A percentile compares a stretch with the other conserved stretches of the same genome.
Conservation (phyloP, 371 early-diverging fungal species). For the Actinomortierella wolfii region DNA sequence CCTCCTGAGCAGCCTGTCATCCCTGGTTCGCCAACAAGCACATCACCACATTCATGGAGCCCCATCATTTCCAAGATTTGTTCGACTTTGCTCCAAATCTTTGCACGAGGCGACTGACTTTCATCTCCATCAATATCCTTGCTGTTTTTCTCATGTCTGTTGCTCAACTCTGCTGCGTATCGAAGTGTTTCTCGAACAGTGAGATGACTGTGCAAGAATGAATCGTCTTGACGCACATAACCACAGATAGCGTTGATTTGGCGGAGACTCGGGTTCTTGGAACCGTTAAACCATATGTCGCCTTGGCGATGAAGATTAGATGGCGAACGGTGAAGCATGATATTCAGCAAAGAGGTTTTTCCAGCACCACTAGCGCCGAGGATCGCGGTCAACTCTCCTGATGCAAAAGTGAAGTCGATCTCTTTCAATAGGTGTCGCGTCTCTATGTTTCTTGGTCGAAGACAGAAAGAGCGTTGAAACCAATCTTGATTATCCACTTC, state of each 20-base stretch:
- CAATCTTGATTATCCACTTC: not conserved
- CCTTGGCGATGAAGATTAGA: slow-evolving; percentile 20
- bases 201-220: slow-evolving; percentile 48
- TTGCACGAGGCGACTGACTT: too few relatives aligned
- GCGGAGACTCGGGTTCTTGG: slow-evolving; percentile 27
- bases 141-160: too few relatives aligned
- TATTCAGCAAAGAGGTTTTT: slow-evolving; percentile 66
- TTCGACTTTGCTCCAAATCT: not conserved
- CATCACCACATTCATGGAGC: not conserved
- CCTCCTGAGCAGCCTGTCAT: slow-evolving; percentile 15
- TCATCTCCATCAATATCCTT: too few relatives aligned
- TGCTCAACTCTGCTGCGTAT: slow-evolving; percentile 43
- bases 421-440: slow-evolving; percentile 45
- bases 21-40: not conserved
- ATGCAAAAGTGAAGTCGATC: slow-evolving; percentile 52
- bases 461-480: not conserved
- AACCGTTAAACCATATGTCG: slow-evolving; percentile 33
- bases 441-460: too few relatives aligned
- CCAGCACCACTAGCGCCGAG: slow-evolving; percentile 70
- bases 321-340: slow-evolving; percentile 27
- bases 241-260: slow-evolving; percentile 27
- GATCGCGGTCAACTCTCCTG: slow-evolving; percentile 63
- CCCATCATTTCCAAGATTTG: not conserved
- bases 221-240: slow-evolving; percentile 63
- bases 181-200: slow-evolving; percentile 53